These are phyloP conservation scores for Phaeophleospora eucalypticola DNA, from an alignment of 2,329 filamentous ascomycete species.

Conservation along the genomic window DNA sequence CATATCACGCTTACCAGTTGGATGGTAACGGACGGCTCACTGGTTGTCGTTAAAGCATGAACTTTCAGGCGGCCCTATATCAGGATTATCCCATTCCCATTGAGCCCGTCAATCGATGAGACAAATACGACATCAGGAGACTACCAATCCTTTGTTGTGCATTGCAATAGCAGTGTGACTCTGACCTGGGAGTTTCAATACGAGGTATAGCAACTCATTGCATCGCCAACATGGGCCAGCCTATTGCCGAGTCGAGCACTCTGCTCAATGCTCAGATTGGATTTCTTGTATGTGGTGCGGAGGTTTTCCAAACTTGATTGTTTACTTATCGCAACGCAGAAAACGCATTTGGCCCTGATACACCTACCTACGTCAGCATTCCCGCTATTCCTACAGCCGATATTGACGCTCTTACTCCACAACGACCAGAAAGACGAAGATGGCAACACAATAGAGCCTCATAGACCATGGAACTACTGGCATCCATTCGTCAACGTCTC, in stretches of 20 bases:
- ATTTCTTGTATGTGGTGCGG: slow-evolving; percentile 40
- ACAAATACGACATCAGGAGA: slow-evolving; percentile 2
- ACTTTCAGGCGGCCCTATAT: slow-evolving; percentile 26
- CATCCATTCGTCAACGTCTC: slow-evolving; percentile 91
- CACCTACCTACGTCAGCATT: slow-evolving; percentile 82
- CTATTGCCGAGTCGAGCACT: slow-evolving; percentile 37
- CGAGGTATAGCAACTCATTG: no score
- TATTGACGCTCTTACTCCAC: slow-evolving; percentile 73
- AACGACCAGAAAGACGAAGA: slow-evolving; percentile 37
- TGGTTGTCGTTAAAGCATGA: slow-evolving; percentile 18
- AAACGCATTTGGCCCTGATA: slow-evolving; percentile 80
- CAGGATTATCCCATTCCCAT: slow-evolving; percentile 27
- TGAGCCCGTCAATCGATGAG: slow-evolving; percentile 29
- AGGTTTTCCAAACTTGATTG: slow-evolving; percentile 5
- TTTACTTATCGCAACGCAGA: no score
- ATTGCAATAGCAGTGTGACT: not conserved
- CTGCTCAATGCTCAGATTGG: slow-evolving; percentile 47
- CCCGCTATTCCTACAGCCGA: slow-evolving; percentile 74
- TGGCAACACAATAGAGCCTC: slow-evolving; percentile 33
- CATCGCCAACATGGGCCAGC: slow-evolving; percentile 23
- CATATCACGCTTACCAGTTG: no score
- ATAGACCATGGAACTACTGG: slow-evolving; percentile 45
- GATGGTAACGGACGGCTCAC: not conserved
- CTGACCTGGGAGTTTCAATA: no score
- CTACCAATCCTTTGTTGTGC: not conserved